Conservation (phyloP, 2,329 filamentous ascomycete genomes). For the Xenoacremonium recifei region DNA sequence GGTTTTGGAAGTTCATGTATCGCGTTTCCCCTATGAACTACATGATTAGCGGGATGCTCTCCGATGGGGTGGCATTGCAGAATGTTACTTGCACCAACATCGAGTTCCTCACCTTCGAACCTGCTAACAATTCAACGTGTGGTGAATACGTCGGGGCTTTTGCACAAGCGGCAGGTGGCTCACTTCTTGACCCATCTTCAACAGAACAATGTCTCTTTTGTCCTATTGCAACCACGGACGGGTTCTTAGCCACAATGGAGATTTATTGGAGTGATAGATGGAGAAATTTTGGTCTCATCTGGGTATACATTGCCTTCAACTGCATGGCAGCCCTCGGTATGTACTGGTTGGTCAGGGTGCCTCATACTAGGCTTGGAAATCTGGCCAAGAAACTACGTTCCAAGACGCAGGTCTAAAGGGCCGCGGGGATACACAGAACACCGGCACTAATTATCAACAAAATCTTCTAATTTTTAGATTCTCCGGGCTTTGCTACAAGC, state of each 20-base stretch:
- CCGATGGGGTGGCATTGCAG: constrained; percentile 17
- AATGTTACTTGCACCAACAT: constrained; percentile 14
- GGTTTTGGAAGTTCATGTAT: constrained; percentile 71
- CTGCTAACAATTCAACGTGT: constrained; percentile 53
- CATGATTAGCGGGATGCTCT: constrained; percentile 58
- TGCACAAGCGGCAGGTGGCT: constrained; percentile 43
- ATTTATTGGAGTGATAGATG: constrained; percentile 47
- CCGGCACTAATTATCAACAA: too few relatives aligned
- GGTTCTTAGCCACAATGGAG: constrained; percentile 34
- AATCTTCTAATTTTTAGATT: too few relatives aligned
- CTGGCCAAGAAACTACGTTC: too few relatives aligned
- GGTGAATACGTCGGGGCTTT: constrained; percentile 49
- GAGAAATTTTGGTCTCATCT: constrained; percentile 54
- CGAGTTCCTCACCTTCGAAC: too few relatives aligned
- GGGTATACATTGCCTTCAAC: constrained; percentile 51
- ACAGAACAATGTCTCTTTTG: constrained; percentile 43
- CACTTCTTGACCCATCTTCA: constrained; percentile 24
- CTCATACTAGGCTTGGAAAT: too few relatives aligned
- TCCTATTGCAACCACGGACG: constrained; percentile 32
- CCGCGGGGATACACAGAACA: too few relatives aligned
- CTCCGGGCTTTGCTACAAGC: too few relatives aligned
- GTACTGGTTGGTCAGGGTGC: constrained; percentile 41
- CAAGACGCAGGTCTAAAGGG: too few relatives aligned
- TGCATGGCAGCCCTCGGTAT: constrained; percentile 42
- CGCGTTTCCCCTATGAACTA: constrained; percentile 67